Percentiles rank a stretch among this genome's conserved stretches.
phyloP scores from a whole-genome alignment of 495 filamentous ascomycete genomes.

The Podospora conica region DNA sequence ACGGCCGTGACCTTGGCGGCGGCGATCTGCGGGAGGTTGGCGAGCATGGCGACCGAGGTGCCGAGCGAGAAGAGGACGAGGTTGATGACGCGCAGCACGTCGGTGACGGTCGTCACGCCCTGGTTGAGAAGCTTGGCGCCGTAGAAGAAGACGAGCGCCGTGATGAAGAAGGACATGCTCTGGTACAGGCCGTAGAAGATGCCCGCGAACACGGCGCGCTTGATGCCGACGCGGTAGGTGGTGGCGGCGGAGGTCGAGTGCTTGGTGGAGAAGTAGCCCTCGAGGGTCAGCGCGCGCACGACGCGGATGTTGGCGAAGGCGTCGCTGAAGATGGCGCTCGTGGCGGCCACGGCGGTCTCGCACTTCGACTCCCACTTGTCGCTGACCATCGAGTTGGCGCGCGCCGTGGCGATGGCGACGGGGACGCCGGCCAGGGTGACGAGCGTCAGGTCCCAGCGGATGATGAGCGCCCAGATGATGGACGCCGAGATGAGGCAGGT shows the following conservation, averaged over 20 bases:
- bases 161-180: conserved; percentile 61
- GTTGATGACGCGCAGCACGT: conserved; percentile 70
- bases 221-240: conserved; percentile 51
- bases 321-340: conserved; percentile 62
- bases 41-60: conserved; percentile 61
- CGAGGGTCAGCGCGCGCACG: conserved; percentile 71
- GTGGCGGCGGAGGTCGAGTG: conserved; percentile 45
- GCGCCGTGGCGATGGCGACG: conserved; percentile 58
- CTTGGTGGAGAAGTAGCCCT: conserved; percentile 66
- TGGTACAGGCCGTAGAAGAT: conserved; percentile 71
- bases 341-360: conserved; percentile 51
- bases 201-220: conserved; percentile 58
- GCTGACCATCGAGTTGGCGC: conserved; percentile 54
- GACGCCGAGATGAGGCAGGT: conserved; percentile 58
- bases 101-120: conserved; percentile 39
- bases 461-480: conserved; percentile 63
- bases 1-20: conserved; percentile 65
- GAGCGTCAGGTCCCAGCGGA: conserved; percentile 78
- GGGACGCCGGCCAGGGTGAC: conserved; percentile 66
- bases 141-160: conserved; percentile 81
- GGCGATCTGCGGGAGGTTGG: conserved; percentile 74
- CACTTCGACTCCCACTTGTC: conserved; percentile 64
- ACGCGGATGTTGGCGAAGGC: conserved; percentile 78
- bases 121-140: conserved; percentile 56
- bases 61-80: conserved; percentile 74